Evolutionary conservation across 2,329 filamentous ascomycete genomes (phyloP), one percentile per base, ranked within the genome.

Genomic region (Verticillium klebahnii): DNA sequence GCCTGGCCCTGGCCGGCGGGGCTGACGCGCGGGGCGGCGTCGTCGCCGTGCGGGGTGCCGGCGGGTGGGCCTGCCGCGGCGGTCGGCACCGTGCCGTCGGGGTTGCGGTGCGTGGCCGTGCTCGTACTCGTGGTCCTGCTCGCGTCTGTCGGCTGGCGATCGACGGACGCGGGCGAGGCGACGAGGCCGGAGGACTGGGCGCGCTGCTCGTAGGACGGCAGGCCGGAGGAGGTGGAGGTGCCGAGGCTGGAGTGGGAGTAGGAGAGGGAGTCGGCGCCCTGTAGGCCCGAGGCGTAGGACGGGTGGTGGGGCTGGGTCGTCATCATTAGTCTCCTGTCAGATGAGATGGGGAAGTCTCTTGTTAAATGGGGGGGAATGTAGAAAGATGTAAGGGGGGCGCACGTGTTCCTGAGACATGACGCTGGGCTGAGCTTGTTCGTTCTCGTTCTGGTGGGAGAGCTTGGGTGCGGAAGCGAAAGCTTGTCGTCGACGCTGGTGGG

Each of bases 1-100:
- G 65, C 60, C 40, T 66, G 45, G 45, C 19, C 23, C 45, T 52
- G 76, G 15, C 76, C 80, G 68, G 80, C 76, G 31, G 60, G 62
- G 31, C 67, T 62, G 31, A 54, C 50, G 19, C 62, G 64, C 15
- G 62, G 37, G 45, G 56, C 62, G 19, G 62, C 59, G 40, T 65
- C 60, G 8, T 64, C 61, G 58, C 66, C 65, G 52, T 60, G 32
- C 56, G 56, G 32, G 15, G 34, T 62, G 60, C 63, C 55, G 56
- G 57, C 36, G 3, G 29, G 39, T 19, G 14, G 58, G 17, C 34
- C 56, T 23, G 37, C 37, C 25, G 57, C 19, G 31, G 32, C 31
- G 15, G 55, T 23, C 25, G 37, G 57, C 14, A 32, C 56, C 31
- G 56, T 58, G 17, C 56, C 37, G 56, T 58, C 34, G n/a, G 56